Evolutionary conservation across 108 stramenopile species (phyloP).

Genomic region (Skeletonema costatum): DNA sequence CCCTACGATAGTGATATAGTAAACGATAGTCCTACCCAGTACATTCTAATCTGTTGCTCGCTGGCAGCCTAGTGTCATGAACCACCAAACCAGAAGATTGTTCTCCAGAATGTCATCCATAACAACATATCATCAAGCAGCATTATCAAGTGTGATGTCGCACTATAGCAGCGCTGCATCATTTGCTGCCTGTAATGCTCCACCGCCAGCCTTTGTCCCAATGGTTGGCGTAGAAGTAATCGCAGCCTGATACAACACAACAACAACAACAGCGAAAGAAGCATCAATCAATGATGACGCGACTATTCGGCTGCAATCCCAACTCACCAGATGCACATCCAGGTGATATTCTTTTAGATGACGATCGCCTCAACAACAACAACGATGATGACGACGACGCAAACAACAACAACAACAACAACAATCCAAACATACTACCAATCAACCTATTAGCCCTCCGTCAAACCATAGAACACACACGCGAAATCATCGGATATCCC

Average conservation of each 20-base stretch:
- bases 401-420: background rate
- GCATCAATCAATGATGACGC: conserved; percentile 2
- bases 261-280: background rate
- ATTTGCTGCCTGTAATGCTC: background rate
- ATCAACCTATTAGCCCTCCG: conserved; percentile 30
- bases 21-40: too few species aligned
- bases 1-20: too few species aligned
- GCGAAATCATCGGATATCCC: conserved; percentile 64
- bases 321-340: conserved; percentile 19
- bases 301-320: conserved; percentile 41
- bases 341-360: conserved; percentile 25
- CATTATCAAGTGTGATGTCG: background rate
- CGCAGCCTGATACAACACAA: background rate
- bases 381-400: background rate
- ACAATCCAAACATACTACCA: background rate
- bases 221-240: background rate
- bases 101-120: background rate
- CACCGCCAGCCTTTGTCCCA: background rate
- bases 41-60: too few species aligned
- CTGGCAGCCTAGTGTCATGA: background rate
- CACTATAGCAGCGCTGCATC: too few species aligned
- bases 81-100: background rate
- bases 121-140: background rate
- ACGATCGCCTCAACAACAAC: conserved; percentile 19
- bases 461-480: conserved; percentile 51